phyloP scores from a whole-genome alignment of 1,284 basidiomycete species.

The Cystobasidiaceae sp. region DNA sequence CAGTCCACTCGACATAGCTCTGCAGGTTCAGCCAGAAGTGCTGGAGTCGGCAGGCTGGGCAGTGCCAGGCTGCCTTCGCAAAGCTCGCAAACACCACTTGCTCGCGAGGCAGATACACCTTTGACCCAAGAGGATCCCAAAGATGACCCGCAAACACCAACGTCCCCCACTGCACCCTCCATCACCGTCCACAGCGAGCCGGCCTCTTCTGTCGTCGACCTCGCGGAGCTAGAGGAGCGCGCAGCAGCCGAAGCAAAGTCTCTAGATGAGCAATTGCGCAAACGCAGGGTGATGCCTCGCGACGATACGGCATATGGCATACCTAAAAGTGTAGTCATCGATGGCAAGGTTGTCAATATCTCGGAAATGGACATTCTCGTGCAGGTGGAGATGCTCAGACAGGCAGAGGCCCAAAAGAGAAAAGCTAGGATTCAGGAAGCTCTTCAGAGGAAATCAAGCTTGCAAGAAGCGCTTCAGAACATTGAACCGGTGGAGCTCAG shows the following conservation, averaged over 20 bases:
- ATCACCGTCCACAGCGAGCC: neutral
- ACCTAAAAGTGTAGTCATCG: constrained; percentile 15
- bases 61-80: too few species aligned
- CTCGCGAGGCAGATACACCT: too few species aligned
- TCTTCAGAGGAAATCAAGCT: neutral
- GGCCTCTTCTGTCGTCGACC: neutral
- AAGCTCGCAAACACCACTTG: too few species aligned
- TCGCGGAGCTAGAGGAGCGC: neutral
- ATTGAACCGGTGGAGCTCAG: constrained; percentile 22
- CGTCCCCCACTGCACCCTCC: neutral
- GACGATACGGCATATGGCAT: constrained; percentile 20
- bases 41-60: too few species aligned
- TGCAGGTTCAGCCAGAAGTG: too few species aligned
- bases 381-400: constrained; percentile 25
- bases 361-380: constrained; percentile 17
- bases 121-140: too few species aligned
- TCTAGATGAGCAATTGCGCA: neutral
- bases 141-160: neutral
- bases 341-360: constrained; percentile 14
- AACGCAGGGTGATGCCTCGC: neutral
- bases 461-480: constrained; percentile 1
- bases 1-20: too few species aligned
- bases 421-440: neutral
- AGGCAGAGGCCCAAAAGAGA: constrained; percentile 1
- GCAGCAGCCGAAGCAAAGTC: neutral